phyloP scores from a whole-genome alignment of 2,329 filamentous ascomycete genomes.

The Stemphylium beticola region DNA sequence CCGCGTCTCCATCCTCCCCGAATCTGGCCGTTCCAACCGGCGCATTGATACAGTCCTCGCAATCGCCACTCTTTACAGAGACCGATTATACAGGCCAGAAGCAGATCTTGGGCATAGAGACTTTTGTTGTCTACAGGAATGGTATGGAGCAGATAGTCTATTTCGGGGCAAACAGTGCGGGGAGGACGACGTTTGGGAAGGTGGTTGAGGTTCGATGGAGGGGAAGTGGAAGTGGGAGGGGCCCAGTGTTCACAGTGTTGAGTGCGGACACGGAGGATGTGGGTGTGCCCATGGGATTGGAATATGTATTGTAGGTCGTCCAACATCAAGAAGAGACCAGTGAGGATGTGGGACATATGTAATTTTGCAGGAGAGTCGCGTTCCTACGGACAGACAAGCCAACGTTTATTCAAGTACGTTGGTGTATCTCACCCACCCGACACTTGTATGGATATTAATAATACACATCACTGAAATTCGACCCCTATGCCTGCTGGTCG shows the following conservation, averaged over 20 bases:
- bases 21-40: neutral
- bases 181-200: conserved; percentile 17
- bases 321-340: too few species aligned
- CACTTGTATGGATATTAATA: too few species aligned
- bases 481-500: too few species aligned
- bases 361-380: too few species aligned
- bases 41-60: conserved; percentile 11
- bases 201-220: conserved; percentile 14
- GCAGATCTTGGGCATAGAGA: conserved; percentile 13
- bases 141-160: conserved; percentile 6
- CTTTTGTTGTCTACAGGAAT: conserved; percentile 14
- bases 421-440: too few species aligned
- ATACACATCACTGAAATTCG: too few species aligned
- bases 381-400: too few species aligned
- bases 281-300: conserved; percentile 19
- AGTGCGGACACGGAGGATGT: conserved; percentile 8
- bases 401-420: too few species aligned
- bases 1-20: neutral
- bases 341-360: too few species aligned
- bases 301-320: conserved; percentile 6
- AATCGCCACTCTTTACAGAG: conserved; percentile 16
- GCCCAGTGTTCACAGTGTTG: conserved; percentile 12
- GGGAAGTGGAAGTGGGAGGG: conserved; percentile 4
- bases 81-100: conserved; percentile 13
- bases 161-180: conserved; percentile 13